Base-by-base conservation (phyloP, 2,329 filamentous ascomycete genomes). In the Nigrograna mackinnonii region DNA sequence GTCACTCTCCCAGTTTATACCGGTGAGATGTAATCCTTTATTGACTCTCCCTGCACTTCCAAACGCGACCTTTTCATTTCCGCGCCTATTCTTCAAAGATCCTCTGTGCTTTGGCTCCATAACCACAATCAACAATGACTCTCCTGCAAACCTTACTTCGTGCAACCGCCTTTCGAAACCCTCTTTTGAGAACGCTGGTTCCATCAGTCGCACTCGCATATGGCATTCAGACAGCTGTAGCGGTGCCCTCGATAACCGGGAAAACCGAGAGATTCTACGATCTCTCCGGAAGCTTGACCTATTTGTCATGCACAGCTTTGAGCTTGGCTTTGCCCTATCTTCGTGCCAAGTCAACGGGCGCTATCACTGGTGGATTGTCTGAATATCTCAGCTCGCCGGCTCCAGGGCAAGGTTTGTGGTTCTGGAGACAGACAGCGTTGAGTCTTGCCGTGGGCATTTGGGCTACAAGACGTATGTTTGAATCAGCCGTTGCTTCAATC, bases 201-300 rank as follows among this genome's bases (percentile, higher is more conserved):
- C 85, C 84, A 2, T 78, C 77, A 24, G 75, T 86, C 11, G 77
- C 78, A 5, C 77, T 84, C 7, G 83, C 83, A 2, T 83, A 83
- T 52, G 79, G 79, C 2, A 72, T 87, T 35, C 85, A 87, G 68
- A 73, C 78, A 6, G 80, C 76, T 30, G 79, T 82, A 5, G 84
- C 81, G 4, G 60, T 84, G 2, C 85, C 85, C 4, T 85, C 82
- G 5, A 80, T 86, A 46, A 49, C 76, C 19, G 70, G 73, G 22
- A 76, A 82, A 55, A 79, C 80, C 5, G 85, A 88, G 58, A 78
- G 80, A 26, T 86, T 85, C 72, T 88, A 85, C 62, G 85, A 88
- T 60, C 64, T 85, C 35, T 84, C 82, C 2, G 85, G 85, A 35
- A 83, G 82, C 12, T 57, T 85, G 22, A 87, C 84, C 2, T 86